Conservation (phyloP, 2,329 filamentous ascomycete species). For the Monosporascus sp. region DNA sequence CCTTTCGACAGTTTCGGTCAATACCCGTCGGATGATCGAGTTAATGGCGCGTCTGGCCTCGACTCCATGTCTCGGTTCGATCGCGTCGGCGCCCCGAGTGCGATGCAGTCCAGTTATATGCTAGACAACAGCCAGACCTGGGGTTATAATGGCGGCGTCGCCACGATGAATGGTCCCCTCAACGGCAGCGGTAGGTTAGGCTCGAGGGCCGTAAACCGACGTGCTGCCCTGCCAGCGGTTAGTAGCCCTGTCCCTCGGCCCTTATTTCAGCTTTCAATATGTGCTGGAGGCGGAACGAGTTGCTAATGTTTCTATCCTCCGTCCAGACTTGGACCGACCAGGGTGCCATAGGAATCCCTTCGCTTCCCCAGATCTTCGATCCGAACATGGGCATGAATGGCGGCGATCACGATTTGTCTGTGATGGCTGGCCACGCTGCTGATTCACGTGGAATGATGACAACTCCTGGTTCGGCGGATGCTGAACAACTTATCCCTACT, state of each 20-base stretch:
- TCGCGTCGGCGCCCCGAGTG: constrained; percentile 24
- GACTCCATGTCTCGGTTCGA: constrained; percentile 40
- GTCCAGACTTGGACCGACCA: constrained; percentile 48
- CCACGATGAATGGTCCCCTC: constrained; percentile 56
- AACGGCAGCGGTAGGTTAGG: constrained; percentile 54
- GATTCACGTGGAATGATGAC: constrained; percentile 35
- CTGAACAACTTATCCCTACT: constrained; percentile 91
- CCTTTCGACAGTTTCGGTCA: constrained; percentile 71
- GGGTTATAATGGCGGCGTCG: constrained; percentile 67
- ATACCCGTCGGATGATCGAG: constrained; percentile 58
- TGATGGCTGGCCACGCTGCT: constrained; percentile 25
- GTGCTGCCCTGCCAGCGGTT: constrained; percentile 68
- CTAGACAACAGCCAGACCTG: constrained; percentile 72
- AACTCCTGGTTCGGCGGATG: constrained; percentile 45
- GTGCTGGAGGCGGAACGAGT: constrained; percentile 4
- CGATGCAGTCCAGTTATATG: constrained; percentile 42
- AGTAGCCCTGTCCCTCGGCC: constrained; percentile 30
- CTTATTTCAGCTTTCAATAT: constrained; percentile 4
- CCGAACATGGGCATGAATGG: constrained; percentile 33
- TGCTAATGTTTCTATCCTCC: constrained; percentile 5
- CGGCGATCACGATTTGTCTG: constrained; percentile 30
- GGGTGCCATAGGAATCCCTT: constrained; percentile 35
- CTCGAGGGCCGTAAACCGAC: constrained; percentile 44
- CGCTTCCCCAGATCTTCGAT: constrained; percentile 28
- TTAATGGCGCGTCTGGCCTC: constrained; percentile 54